Percentiles rank a stretch among this genome's conserved stretches.
Conservation (phyloP, 2,329 filamentous ascomycete genomes). For the Neofusicoccum laricinum region DNA sequence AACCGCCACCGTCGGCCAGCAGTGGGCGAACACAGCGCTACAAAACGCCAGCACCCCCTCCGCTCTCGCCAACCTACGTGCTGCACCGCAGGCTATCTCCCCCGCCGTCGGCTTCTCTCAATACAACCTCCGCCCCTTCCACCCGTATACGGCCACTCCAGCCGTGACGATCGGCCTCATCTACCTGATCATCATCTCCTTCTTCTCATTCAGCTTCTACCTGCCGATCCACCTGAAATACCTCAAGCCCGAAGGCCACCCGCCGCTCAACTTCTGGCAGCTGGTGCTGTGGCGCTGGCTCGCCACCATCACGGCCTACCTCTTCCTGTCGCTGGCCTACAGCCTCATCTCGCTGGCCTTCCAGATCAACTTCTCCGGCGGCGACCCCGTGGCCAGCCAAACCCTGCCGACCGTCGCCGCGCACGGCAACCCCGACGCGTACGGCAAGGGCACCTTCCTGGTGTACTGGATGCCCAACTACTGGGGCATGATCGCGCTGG, state of each 20-base stretch:
- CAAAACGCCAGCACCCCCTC: conserved; percentile 41
- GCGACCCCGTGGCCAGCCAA: conserved; percentile 44
- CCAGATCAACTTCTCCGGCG: conserved; percentile 54
- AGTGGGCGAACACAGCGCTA: conserved; percentile 43
- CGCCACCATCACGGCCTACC: conserved; percentile 56
- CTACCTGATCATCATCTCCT: conserved; percentile 65
- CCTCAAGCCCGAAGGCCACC: conserved; percentile 51
- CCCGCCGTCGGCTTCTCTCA: conserved; percentile 56
- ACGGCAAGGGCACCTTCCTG: conserved; percentile 56
- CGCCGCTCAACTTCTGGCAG: conserved; percentile 57
- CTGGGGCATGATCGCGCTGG: conserved; percentile 61
- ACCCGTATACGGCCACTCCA: conserved; percentile 53
- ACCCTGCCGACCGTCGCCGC: conserved; percentile 37
- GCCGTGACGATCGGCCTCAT: conserved; percentile 63
- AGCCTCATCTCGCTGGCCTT: conserved; percentile 63
- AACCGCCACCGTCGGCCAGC: conserved; percentile 47
- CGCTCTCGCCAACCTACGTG: conserved; percentile 43
- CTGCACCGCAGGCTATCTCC: conserved; percentile 52
- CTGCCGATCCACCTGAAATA: conserved; percentile 62
- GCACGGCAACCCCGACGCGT: conserved; percentile 49
- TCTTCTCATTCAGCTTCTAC: conserved; percentile 65
- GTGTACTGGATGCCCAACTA: conserved; percentile 66
- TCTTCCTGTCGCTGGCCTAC: conserved; percentile 62
- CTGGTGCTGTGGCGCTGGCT: conserved; percentile 58
- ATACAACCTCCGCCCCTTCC: conserved; percentile 60